Conservation (phyloP, 2,329 filamentous ascomycete species). For the Phialemonium atrogriseum region DNA sequence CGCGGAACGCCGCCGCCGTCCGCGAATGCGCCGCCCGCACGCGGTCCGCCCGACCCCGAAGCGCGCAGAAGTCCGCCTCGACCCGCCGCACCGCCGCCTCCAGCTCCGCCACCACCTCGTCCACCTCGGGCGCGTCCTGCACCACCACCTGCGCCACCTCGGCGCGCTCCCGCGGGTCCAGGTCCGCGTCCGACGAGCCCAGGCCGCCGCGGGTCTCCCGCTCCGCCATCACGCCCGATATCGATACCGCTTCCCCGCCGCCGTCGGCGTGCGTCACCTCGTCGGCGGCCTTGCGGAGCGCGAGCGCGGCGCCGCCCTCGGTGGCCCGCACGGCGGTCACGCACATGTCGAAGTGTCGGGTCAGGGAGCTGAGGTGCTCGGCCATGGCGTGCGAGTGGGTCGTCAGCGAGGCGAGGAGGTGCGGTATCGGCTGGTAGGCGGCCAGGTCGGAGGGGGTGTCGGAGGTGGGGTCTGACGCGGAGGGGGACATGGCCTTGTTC, state of each 20-base stretch:
- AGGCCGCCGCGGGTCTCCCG: constrained; percentile 34
- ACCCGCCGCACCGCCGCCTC: constrained; percentile 68
- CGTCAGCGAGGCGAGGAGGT: constrained; percentile 56
- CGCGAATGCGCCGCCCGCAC: constrained; percentile 46
- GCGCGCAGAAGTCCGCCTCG: constrained; percentile 58
- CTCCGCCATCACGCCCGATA: constrained; percentile 57
- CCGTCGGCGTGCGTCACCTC: constrained; percentile 46
- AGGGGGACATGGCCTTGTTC: constrained; percentile 44
- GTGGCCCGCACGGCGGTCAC: constrained; percentile 86
- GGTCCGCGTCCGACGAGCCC: constrained; percentile 46
- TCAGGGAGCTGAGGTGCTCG: constrained; percentile 68
- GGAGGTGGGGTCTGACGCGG: constrained; percentile 20
- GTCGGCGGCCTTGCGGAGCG: constrained; percentile 59
- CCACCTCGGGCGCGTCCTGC: constrained; percentile 59
- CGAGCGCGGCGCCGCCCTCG: constrained; percentile 66
- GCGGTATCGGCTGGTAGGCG: constrained; percentile 34
- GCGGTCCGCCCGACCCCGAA: constrained; percentile 55
- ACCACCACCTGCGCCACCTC: constrained; percentile 79
- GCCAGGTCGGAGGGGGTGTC: constrained; percentile 26
- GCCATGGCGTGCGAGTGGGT: constrained; percentile 77
- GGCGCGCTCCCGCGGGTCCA: constrained; percentile 65
- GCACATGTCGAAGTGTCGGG: constrained; percentile 86
- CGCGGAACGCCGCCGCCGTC: constrained; percentile 54
- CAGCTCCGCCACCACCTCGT: constrained; percentile 62
- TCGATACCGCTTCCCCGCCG: constrained; percentile 38